A percentile compares a stretch with the other conserved stretches of the same genome.
phyloP scores from a whole-genome alignment of 352 stramenopile genomes.

The Peronospora farinosa region DNA sequence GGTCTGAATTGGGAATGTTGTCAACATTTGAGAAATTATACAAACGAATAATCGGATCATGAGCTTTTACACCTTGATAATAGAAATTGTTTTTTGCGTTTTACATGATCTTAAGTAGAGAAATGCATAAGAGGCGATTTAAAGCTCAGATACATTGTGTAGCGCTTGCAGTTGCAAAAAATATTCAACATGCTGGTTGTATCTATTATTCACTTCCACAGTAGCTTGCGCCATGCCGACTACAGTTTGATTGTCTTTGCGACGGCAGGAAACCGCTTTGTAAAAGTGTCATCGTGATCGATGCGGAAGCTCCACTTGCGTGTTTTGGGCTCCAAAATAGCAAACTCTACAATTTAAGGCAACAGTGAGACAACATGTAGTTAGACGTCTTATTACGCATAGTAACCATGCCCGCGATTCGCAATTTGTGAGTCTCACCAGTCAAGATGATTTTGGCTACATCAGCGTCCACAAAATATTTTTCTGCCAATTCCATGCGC shows the following conservation, averaged over 20 bases:
- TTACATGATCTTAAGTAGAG: too few species aligned
- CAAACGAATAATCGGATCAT: too few species aligned
- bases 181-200: not conserved
- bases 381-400: slow-evolving; percentile 2
- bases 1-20: too few species aligned
- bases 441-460: slow-evolving; percentile 43
- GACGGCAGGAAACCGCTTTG: slow-evolving; percentile 40
- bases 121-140: too few species aligned
- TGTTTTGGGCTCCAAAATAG: slow-evolving; percentile 34
- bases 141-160: too few species aligned
- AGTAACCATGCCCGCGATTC: not conserved
- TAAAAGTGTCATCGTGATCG: slow-evolving; percentile 42
- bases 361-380: not conserved
- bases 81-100: too few species aligned
- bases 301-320: slow-evolving; percentile 53
- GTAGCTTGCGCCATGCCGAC: slow-evolving; percentile 2
- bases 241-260: slow-evolving; percentile 49
- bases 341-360: slow-evolving; percentile 33
- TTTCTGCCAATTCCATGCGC: slow-evolving; percentile 43
- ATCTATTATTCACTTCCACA: slow-evolving; percentile 12
- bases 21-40: too few species aligned
- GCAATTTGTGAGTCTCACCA: slow-evolving; percentile 20
- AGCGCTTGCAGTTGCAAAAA: too few species aligned
- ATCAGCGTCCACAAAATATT: slow-evolving; percentile 34
- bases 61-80: too few species aligned